A percentile compares a stretch with the other conserved stretches of the same genome.
Evolutionary conservation across 2,329 filamentous ascomycete genomes (phyloP).

Genomic region (Akanthomyces muscarius): DNA sequence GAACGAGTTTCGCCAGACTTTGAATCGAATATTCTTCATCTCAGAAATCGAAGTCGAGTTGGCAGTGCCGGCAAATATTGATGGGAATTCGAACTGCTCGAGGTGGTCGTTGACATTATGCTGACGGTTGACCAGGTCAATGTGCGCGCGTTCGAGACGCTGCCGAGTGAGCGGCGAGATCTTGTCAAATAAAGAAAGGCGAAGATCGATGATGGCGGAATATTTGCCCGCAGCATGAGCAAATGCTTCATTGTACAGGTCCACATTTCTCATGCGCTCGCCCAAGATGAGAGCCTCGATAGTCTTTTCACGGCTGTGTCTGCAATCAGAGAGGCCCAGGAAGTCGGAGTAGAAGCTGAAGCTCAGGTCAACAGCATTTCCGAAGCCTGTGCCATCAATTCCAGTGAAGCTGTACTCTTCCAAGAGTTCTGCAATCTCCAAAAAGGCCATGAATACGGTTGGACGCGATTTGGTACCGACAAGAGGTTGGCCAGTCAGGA

Average conservation of each 20-base stretch:
- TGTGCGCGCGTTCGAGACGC: constrained; percentile 74
- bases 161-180: constrained; percentile 70
- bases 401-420: constrained; percentile 55
- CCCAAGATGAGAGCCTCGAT: constrained; percentile 85
- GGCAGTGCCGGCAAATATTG: constrained; percentile 81
- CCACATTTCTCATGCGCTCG: constrained; percentile 76
- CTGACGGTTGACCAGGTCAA: constrained; percentile 73
- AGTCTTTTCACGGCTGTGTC: constrained; percentile 80
- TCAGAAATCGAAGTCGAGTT: constrained; percentile 76
- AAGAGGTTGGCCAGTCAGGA: constrained; percentile 59
- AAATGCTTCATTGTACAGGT: constrained; percentile 87
- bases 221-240: constrained; percentile 88
- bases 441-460: constrained; percentile 50
- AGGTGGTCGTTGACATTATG: constrained; percentile 67
- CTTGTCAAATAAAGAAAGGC: constrained; percentile 64
- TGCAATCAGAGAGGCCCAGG: constrained; percentile 71
- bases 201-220: constrained; percentile 62
- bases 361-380: constrained; percentile 57
- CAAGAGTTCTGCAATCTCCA: constrained; percentile 51
- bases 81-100: constrained; percentile 88
- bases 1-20: constrained; percentile 75
- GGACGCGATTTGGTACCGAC: constrained; percentile 53
- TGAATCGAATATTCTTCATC: constrained; percentile 75
- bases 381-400: constrained; percentile 55
- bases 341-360: constrained; percentile 76